Base-by-base conservation (phyloP, 192 early-diverging fungal species). In the Entomortierella chlamydospora region DNA sequence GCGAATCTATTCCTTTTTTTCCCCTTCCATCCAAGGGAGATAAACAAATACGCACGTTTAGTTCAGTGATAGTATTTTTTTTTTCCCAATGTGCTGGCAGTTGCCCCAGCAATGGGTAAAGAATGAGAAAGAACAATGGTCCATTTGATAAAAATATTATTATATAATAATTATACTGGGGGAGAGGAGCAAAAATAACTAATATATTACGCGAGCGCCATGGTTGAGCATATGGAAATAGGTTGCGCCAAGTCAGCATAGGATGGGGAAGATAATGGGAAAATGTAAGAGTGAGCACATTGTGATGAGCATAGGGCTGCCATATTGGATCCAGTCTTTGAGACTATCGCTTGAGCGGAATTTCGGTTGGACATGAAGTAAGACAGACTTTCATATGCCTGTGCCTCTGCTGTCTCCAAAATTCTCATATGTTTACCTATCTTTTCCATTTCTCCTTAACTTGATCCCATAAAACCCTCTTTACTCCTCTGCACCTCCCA, bases 331-430 rank as follows among this genome's bases (percentile, higher is more conserved):
- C 7, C 39, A 9, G 13, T 9, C 13, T 13, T 41, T 51, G 50
- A 17, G 50, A 51, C n/a, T 11, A 25, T 17, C 4, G n/a, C 8
- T 51, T 29, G 26, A 55, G 26, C n/a, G 26, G 53, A 31, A 31
- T 33, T 57, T 57, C 30, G 17, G 17, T 57, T 54, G 52, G 55
- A 25, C 22, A 39, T 22, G n/a, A 23, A 37, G 25, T 60, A 6
- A 43, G 57, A 60, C 41, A 43, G 45, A 47, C 39, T 49, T 61
- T 61, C 60, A 61, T 61, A 30, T 61, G 60, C 49, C 60, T 61
- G 60, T 61, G 31, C 33, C 33, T 22, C 41, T 60, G 4, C 2
- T 23, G 28, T 11, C 10, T 37, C 34, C 34, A 37, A 37, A 37
- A 7, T 37, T 37, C 45, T 47, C 45, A 47, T 47, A 47, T 47